phyloP scores from a whole-genome alignment of 768 basidiomycete genomes.

The Pleurotus cornucopiae region DNA sequence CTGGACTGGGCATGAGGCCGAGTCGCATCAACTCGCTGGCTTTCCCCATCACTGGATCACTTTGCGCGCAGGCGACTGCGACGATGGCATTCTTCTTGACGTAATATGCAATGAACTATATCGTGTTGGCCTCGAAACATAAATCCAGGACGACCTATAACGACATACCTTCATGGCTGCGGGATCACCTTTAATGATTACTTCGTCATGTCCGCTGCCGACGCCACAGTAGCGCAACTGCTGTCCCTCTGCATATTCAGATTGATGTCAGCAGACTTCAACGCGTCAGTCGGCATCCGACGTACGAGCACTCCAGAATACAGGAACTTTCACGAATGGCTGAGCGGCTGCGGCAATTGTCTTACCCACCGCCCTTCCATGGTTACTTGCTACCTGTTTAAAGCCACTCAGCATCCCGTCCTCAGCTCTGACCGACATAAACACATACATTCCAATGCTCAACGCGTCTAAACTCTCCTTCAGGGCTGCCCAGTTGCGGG shows the following conservation, averaged over 20 bases:
- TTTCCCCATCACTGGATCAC: constrained; percentile 76
- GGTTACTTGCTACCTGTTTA: constrained; percentile 73
- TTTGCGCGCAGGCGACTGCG: constrained; percentile 76
- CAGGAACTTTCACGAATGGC: constrained; percentile 75
- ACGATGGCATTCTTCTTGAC: constrained; percentile 57
- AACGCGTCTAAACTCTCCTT: constrained; percentile 45
- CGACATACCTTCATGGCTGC: constrained; percentile 66
- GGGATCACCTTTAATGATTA: constrained; percentile 72
- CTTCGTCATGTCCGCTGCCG: constrained; percentile 67
- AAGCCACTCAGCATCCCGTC: not conserved
- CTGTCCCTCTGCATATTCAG: constrained; percentile 58
- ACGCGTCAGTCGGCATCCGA: constrained; percentile 11
- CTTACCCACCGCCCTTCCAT: constrained; percentile 79
- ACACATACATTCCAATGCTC: constrained; percentile 86
- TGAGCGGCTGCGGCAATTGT: constrained; percentile 59
- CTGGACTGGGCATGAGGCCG: constrained; percentile 73
- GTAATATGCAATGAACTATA: constrained; percentile 79
- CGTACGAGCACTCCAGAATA: constrained; percentile 90
- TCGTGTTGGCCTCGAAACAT: not conserved
- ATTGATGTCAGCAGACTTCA: not conserved
- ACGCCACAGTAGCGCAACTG: constrained; percentile 84
- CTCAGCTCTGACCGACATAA: not conserved
- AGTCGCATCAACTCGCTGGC: constrained; percentile 75
- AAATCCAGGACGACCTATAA: not conserved
- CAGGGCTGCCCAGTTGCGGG: constrained; percentile 50